Conservation (phyloP, 208 protist species). For the Leptomonas pyrrhocoris region DNA sequence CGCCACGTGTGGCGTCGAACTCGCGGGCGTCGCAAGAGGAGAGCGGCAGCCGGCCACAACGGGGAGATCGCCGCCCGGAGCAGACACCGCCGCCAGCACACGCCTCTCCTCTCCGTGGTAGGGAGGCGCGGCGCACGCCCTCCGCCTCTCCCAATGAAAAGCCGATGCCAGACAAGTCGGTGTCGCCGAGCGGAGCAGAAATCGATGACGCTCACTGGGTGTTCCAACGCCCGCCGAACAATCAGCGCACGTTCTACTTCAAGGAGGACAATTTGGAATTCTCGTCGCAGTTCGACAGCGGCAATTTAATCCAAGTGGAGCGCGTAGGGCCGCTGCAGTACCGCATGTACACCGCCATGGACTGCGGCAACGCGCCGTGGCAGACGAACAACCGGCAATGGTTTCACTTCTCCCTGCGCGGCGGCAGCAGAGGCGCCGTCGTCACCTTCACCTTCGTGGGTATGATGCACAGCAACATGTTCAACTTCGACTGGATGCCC, state of each 20-base stretch:
- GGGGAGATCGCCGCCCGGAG: not conserved
- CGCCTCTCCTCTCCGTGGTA: not conserved
- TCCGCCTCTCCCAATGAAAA: not conserved
- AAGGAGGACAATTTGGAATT: conserved; percentile 86
- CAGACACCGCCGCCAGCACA: not conserved
- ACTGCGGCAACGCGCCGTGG: conserved; percentile 81
- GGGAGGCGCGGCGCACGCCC: not conserved
- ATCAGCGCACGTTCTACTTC: conserved; percentile 89
- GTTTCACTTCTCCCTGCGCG: conserved; percentile 93
- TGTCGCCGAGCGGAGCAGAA: not conserved
- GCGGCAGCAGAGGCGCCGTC: conserved; percentile 54
- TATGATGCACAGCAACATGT: conserved; percentile 88
- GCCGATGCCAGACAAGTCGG: not conserved
- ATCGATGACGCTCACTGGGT: conserved; percentile 61
- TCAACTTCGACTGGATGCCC: conserved; percentile 86
- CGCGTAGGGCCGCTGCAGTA: conserved; percentile 66
- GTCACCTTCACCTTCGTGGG: conserved; percentile 77
- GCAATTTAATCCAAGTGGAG: conserved; percentile 91
- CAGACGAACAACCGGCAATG: conserved; percentile 93
- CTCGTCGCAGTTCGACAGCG: conserved; percentile 90
- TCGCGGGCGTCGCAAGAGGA: conserved; percentile 9
- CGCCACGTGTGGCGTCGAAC: conserved; percentile 17
- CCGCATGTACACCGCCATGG: conserved; percentile 76
- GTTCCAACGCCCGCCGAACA: conserved; percentile 77
- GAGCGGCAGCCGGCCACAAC: not conserved